These are phyloP conservation scores for Phytophthora meadii DNA, from an alignment of 352 stramenopile genomes.

Conservation along the genomic window DNA sequence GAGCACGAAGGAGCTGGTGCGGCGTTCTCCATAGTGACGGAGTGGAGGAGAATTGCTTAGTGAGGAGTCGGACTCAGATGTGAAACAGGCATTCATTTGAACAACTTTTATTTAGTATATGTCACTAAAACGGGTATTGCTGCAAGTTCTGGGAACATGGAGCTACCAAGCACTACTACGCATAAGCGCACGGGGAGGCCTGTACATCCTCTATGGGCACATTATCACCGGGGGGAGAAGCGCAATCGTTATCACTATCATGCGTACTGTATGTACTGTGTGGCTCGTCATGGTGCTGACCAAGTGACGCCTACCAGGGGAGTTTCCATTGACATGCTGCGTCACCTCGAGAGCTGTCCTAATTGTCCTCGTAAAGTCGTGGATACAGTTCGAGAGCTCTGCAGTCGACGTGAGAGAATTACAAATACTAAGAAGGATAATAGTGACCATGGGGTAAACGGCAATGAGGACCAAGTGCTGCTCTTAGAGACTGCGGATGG, in stretches of 20 bases:
- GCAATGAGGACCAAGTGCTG: conserved; percentile 31
- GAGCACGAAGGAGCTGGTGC: conserved; percentile 43
- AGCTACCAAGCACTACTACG: conserved; percentile 10
- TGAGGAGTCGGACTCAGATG: conserved; percentile 21
- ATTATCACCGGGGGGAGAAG: conserved; percentile 88
- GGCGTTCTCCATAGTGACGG: conserved; percentile 44
- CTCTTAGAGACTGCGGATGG: conserved; percentile 21
- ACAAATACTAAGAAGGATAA: conserved; percentile 33
- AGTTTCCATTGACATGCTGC: conserved; percentile 84
- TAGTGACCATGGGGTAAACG: neutral
- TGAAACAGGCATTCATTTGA: conserved; percentile 1
- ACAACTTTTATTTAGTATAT: neutral
- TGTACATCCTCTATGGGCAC: conserved; percentile 77
- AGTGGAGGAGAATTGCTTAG: conserved; percentile 18
- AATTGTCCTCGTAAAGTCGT: conserved; percentile 75
- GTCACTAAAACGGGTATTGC: conserved; percentile 30
- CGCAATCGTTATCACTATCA: conserved; percentile 89
- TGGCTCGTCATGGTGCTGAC: conserved; percentile 57
- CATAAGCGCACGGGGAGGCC: conserved; percentile 77
- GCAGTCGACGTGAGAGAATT: conserved; percentile 48
- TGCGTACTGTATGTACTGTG: conserved; percentile 83
- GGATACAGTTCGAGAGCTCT: conserved; percentile 68
- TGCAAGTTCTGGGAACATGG: conserved; percentile 4
- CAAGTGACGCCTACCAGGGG: conserved; percentile 75
- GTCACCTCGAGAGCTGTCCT: conserved; percentile 75